A percentile compares a stretch with the other conserved stretches of the same genome.
Conservation (phyloP, 2,329 filamentous ascomycete genomes). For the Bisporella sp. region DNA sequence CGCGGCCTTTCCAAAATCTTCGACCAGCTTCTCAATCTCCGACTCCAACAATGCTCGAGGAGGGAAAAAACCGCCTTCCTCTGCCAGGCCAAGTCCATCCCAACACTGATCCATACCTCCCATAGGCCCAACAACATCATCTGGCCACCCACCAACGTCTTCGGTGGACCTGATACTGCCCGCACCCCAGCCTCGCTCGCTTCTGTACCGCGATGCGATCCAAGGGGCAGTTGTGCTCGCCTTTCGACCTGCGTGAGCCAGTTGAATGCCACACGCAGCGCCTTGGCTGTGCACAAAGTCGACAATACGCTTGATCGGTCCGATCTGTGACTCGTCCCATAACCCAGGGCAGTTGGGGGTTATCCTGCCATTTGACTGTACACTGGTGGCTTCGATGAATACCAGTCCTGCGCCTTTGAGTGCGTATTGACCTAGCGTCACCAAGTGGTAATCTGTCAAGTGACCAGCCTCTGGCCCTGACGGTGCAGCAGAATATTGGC, state of each 20-base stretch:
- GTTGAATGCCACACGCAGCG: constrained; percentile 71
- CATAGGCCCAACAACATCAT: constrained; percentile 46
- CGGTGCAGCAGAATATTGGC: constrained; percentile 52
- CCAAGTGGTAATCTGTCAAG: constrained; percentile 72
- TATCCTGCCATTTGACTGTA: constrained; percentile 72
- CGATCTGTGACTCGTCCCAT: constrained; percentile 80
- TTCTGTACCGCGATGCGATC: constrained; percentile 41
- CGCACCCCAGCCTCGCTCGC: constrained; percentile 46
- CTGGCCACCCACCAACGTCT: constrained; percentile 47
- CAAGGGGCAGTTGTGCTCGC: constrained; percentile 56
- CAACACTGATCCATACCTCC: constrained; percentile 50
- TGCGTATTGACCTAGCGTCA: constrained; percentile 74
- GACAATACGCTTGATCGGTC: constrained; percentile 54
- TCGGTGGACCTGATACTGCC: constrained; percentile 43
- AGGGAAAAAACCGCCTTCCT: constrained; percentile 60
- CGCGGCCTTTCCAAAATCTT: constrained; percentile 51
- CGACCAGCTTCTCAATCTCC: constrained; percentile 61
- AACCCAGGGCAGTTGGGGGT: constrained; percentile 72
- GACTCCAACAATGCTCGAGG: constrained; percentile 49
- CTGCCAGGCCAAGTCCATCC: constrained; percentile 40
- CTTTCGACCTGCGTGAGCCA: constrained; percentile 74
- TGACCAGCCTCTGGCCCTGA: constrained; percentile 50
- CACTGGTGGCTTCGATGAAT: constrained; percentile 72
- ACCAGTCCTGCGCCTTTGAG: constrained; percentile 67
- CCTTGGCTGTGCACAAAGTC: constrained; percentile 77